Conservation (phyloP, 345 rosid species). For the Turritis glabra region DNA sequence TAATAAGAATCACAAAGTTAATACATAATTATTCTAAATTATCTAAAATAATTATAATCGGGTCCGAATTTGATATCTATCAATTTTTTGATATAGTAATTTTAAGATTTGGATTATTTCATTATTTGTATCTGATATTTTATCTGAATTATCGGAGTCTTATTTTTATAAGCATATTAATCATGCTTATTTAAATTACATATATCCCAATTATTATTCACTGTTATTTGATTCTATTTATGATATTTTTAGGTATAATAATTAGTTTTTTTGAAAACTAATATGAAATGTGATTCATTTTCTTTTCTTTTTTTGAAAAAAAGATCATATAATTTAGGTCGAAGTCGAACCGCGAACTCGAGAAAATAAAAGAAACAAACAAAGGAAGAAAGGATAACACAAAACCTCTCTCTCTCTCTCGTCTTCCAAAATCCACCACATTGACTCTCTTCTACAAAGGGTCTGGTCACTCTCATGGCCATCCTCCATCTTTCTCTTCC, state of each 20-base stretch:
- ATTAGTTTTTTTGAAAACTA: too few relatives aligned
- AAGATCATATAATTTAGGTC: too few relatives aligned
- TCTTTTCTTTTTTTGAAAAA: too few relatives aligned
- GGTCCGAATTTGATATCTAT: not conserved
- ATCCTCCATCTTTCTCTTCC: slow-evolving; percentile 67
- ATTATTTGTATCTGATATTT: not conserved
- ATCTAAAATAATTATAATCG: not conserved
- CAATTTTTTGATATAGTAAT: not conserved
- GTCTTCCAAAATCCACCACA: slow-evolving; percentile 10
- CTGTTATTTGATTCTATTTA: too few relatives aligned
- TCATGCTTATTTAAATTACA: not conserved
- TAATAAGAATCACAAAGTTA: not conserved
- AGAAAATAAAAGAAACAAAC: too few relatives aligned
- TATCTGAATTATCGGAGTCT: not conserved
- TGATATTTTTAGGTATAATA: not conserved
- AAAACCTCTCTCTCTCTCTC: slow-evolving; percentile 37
- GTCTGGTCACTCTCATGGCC: slow-evolving; percentile 48
- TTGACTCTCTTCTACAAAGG: not conserved
- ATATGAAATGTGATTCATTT: too few relatives aligned
- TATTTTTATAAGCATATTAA: not conserved
- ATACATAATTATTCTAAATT: not conserved
- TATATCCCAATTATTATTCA: not conserved
- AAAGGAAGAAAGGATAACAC: slow-evolving; percentile 41
- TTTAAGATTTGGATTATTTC: not conserved
- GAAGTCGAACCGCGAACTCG: not conserved